Percentiles rank a stretch among this genome's conserved stretches.
phyloP scores from a whole-genome alignment of 441 rosid species.

The Aquilaria agallochum region DNA sequence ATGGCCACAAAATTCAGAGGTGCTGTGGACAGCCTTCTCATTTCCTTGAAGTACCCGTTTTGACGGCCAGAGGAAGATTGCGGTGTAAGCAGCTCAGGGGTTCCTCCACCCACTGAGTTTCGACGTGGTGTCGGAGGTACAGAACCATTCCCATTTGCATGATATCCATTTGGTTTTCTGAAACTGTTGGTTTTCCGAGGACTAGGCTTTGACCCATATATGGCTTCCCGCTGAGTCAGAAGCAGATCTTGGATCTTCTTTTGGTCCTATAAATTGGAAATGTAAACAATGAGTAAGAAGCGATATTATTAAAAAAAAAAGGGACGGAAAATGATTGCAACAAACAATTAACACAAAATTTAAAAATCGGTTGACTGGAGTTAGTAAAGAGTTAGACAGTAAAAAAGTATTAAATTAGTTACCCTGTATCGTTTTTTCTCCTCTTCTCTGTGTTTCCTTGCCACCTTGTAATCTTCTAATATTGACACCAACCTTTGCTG shows the following conservation, averaged over 20 bases:
- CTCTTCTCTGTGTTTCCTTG: constrained; percentile 81
- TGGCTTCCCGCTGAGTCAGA: constrained; percentile 74
- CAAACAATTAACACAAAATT: not conserved
- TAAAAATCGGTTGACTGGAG: not conserved
- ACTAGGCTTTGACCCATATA: constrained; percentile 95
- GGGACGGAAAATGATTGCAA: not conserved
- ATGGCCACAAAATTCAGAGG: constrained; percentile 84
- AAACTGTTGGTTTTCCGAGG: constrained; percentile 84
- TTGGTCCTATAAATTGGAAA: constrained; percentile 63
- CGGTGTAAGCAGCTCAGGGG: constrained; percentile 69
- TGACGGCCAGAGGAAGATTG: constrained; percentile 85
- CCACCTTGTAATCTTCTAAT: constrained; percentile 82
- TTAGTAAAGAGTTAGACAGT: not conserved
- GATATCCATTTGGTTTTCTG: constrained; percentile 72
- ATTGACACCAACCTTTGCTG: constrained; percentile 80
- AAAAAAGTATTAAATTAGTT: constrained; percentile 12
- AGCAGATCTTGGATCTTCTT: constrained; percentile 95
- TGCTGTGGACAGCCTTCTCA: constrained; percentile 77
- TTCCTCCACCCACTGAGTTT: constrained; percentile 55
- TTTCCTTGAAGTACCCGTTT: constrained; percentile 84
- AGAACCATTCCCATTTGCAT: constrained; percentile 80
- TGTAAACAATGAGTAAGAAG: too few relatives aligned
- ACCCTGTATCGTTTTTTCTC: constrained; percentile 91
- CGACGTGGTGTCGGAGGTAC: constrained; percentile 89
- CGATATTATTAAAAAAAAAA: not conserved